Base-by-base conservation (phyloP, 192 early-diverging fungal species). In the Backusella circina region DNA sequence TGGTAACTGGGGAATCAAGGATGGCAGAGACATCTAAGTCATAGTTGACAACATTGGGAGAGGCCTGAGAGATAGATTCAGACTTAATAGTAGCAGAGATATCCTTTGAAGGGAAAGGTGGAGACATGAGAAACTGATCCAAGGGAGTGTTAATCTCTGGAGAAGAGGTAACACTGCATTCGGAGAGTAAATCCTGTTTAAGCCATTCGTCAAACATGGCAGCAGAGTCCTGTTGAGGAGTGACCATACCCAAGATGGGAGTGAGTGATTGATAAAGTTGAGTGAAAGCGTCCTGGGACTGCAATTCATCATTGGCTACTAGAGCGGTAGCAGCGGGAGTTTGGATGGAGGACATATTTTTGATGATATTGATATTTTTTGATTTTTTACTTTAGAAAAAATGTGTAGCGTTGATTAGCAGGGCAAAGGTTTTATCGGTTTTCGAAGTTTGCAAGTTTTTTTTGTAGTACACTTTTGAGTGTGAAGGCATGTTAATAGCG, bases 161-260 rank as follows among this genome's bases (percentile, higher is more conserved):
- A 26, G 65, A 61, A 28, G 77, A 79, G 33, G 67, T 71, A 12
- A 38, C 73, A 67, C 73, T 85, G 70, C 76, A 37, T 28, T 77
- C 68, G 50, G 76, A 71, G 65, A 82, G 72, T 37, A 84, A 73
- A 38, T 85, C 84, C 30, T 77, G 66, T 26, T 79, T 79, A 64
- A 87, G 82, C 84, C 86, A 85, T 61, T 85, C 84, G 74, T 87
- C 86, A 50, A 85, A 71, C 28, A 79, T 38, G 26, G 72, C 65
- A 47, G 70, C 26, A 61, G 75, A 66, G 32, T 70, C 70, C 15
- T 74, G 73, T 37, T 35, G 33, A 26, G 61, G 57, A 66, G 57
- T 66, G 69, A 4, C 26, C 69, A 71, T 51, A 15, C 38, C 64
- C 30, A 44, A 37, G 5, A 39, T 64, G 15, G 77, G 51, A 35